Base-by-base conservation (phyloP, 192 early-diverging fungal species). In the Mortierella antarctica region DNA sequence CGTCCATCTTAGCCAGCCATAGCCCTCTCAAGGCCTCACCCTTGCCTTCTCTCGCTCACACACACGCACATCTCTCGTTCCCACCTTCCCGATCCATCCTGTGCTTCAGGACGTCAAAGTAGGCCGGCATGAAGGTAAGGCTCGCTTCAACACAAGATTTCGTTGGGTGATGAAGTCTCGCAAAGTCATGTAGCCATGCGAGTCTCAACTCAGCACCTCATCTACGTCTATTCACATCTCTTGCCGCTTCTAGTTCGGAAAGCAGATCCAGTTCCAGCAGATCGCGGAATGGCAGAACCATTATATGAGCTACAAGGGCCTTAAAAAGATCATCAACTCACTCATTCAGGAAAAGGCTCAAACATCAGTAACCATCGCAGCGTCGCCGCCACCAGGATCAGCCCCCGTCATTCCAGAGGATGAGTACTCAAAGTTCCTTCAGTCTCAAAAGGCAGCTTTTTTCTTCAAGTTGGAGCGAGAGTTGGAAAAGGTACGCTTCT, bases 391-490 rank as follows among this genome's bases (percentile, higher is more conserved):
- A 51, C 85, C 69, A 69, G 78, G 84, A 46, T 82, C 71, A 41
- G 18, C 74, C 9, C 73, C 73, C 31, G 56, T 65, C 18, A 56
- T 75, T 44, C 76, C 72, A 23, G 85, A 87, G 58, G 87, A 87
- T 49, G 86, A 88, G 53, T 83, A 82, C 57, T 77, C 76, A 66
- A 82, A 81, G 42, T 83, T 89, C 62, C 70, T 97, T 56, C 89
- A 96, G 77, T 93, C 93, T 7, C 91, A 96, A 71, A 99, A 98
- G 73, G 94, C 96, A 0, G 91, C 93, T 40, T 99, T 99, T 84
- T 99, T 99, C 82, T 98, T 94, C 87, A 96, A 94, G 60, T 89
- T 99, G 47, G 98, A 99, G 83, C 90, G 98, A 45, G 98, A 99
- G 82, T 82, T 99, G 23, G 98, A 99, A 85, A 97, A 98, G 87